Base-by-base conservation (phyloP, 345 rosid species). In the Draba incana region DNA sequence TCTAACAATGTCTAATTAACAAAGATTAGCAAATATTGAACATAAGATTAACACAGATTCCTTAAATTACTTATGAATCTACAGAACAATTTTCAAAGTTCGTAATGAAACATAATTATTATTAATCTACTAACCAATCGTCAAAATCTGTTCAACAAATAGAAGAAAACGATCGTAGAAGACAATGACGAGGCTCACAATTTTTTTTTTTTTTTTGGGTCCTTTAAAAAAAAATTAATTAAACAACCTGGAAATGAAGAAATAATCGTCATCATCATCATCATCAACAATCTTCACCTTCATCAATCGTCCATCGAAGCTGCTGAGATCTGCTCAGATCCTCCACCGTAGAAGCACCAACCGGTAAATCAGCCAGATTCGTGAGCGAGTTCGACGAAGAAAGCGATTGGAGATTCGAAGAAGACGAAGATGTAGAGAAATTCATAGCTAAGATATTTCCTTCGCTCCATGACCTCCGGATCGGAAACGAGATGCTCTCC, bases 391-490 rank as follows among this genome's bases (percentile, higher is more conserved):
- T 80, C 0, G 92, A 86, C 51, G 86, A 78, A 4, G 84, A 82
- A 3, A 88, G 85, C 8, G 88, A 79, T 25, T 84, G 81, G 9
- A 60, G 62, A 31, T 69, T 66, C 5, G 70, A 74, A 14, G 75
- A 61, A 8, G 78, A 60, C 4, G 72, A 58, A 0, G 75, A 71
- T 0, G 64, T 1, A 0, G 68, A 30, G 33, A 63, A 42, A 43
- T 64, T 70, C 80, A 82, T 45, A 46, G 77, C 81, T 77, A 90
- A 66, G 69, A 76, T 71, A 44, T 75, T 75, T 3, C 90, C 88
- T 66, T 86, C 95, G 51, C 95, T 90, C 88, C 88, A 88, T 0
- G 90, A 68, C 57, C 85, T 67, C 7, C 89, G 80, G 10, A 90
- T 78, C 8, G 90, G 95, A 61, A 84, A 90, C 1, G 90, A 85